Evolutionary conservation across 1,284 basidiomycete genomes (phyloP).

Genomic region (Tranzscheliella williamsii): DNA sequence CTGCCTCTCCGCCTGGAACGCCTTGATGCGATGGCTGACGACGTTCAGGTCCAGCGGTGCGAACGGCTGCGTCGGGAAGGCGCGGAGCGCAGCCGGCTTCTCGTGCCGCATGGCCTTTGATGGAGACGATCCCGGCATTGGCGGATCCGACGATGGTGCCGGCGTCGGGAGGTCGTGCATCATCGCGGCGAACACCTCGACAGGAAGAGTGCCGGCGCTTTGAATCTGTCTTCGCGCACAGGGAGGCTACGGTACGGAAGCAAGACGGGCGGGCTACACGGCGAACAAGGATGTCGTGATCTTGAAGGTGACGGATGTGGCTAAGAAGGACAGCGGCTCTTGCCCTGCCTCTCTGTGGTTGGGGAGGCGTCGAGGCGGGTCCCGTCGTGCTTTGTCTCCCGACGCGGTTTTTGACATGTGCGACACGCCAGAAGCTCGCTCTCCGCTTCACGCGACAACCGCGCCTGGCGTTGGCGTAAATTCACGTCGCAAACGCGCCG

Average conservation of each 20-base stretch:
- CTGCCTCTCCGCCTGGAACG: constrained; percentile 16
- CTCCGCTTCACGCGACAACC: constrained; percentile 29
- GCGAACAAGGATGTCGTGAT: no score
- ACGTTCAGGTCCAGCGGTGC: constrained; percentile 27
- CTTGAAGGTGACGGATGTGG: no score
- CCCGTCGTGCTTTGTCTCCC: no score
- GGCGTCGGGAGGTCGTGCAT: constrained; percentile 43
- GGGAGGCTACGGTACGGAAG: no score
- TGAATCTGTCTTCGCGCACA: no score
- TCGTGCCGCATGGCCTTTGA: constrained; percentile 9
- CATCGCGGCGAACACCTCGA: constrained; percentile 6
- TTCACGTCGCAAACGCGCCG: no score
- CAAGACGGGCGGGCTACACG: no score
- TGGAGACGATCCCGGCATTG: constrained; percentile 32
- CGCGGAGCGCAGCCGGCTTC: constrained; percentile 8
- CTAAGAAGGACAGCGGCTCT: no score
- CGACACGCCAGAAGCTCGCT: background rate
- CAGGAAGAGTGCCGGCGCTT: background rate
- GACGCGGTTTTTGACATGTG: constrained; percentile 1
- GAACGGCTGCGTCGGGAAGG: constrained; percentile 3
- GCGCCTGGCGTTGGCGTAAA: constrained; percentile 28
- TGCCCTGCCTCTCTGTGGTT: no score
- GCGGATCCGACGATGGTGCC: constrained; percentile 40
- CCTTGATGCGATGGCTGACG: constrained; percentile 13
- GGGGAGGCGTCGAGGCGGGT: no score